Percentiles rank a stretch among this genome's conserved stretches.
phyloP scores from a whole-genome alignment of 495 filamentous ascomycete genomes.

The Neurospora africana region DNA sequence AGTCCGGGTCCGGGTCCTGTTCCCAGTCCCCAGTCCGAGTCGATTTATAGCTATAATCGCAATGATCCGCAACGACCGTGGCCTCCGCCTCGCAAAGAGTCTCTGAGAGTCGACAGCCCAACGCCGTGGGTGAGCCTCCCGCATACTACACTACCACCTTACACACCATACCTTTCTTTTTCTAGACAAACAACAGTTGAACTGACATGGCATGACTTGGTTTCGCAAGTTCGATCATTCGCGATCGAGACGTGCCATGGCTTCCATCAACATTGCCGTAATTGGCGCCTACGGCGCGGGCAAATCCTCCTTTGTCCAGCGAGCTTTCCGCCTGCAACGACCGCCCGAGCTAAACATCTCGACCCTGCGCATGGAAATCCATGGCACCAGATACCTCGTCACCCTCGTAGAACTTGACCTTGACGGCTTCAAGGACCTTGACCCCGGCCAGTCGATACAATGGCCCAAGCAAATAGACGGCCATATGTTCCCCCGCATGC shows the following conservation, averaged over 20 bases:
- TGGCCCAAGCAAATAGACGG: conserved; percentile 72
- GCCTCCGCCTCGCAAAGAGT: conserved; percentile 32
- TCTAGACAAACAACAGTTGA: background rate
- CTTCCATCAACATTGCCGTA: conserved; percentile 73
- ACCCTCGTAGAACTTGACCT: conserved; percentile 69
- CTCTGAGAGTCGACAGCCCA: conserved; percentile 22
- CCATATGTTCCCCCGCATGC: conserved; percentile 53
- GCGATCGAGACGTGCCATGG: conserved; percentile 29
- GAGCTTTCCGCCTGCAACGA: conserved; percentile 58
- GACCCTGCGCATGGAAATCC: conserved; percentile 62
- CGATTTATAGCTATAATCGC: conserved; percentile 14
- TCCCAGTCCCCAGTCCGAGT: conserved; percentile 1
- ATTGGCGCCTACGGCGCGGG: conserved; percentile 72
- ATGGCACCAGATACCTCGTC: conserved; percentile 66
- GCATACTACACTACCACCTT: background rate
- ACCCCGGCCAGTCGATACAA: conserved; percentile 53
- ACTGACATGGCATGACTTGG: background rate
- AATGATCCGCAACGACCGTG: conserved; percentile 26
- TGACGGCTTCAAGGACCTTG: conserved; percentile 51
- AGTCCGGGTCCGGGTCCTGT: background rate
- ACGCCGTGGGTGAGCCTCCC: conserved; percentile 26
- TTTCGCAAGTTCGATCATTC: conserved; percentile 13
- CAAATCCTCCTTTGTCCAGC: conserved; percentile 83
- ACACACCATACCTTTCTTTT: background rate
- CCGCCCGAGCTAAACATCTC: conserved; percentile 44